Evolutionary conservation across 2,329 filamentous ascomycete genomes (phyloP), one percentile per base, ranked within the genome.

Genomic region (Fusarium nurragi): DNA sequence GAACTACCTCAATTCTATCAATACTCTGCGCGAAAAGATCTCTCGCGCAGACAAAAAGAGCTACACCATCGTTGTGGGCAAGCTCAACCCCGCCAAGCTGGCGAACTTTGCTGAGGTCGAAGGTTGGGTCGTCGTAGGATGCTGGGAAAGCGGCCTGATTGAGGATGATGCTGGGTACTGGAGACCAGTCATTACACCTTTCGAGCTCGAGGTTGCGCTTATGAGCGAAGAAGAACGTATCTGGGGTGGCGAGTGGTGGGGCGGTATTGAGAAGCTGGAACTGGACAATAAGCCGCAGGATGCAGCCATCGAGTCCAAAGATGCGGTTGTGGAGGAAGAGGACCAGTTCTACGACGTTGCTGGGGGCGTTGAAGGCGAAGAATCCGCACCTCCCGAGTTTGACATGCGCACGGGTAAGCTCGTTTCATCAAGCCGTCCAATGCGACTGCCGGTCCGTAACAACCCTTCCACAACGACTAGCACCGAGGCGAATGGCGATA

Each of bases 21-120:
- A 90, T 14, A 84, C 90, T 52, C 84, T 97, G 28, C 88, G 91
- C 59, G 77, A 81, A 9, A 86, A 89, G 62, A 97, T 99, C 68
- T 84, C 87, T 0, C 84, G 83, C 0, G 91, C 92, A 0, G 94
- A 93, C 12, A 98, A 98, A 81, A 99, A 98, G 80, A 91, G 88
- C 75, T 99, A 99, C 76, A 92, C 94, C 3, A 92, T 99, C 44
- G 95, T 99, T 3, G 95, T 99, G 0, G 95, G 95, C 58, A 98
- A 98, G 76, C 83, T 99, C 23, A 99, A 98, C 73, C 90, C 94
- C 0, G 94, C 94, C 34, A 99, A 99, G 77, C 84, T 99, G 21
- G 95, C 95, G 45, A 99, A 99, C 77, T 99, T 99, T 78, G 88
- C 90, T 56, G 95, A 99, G 77, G 87, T 99, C 6, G 94, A 93